A percentile compares a stretch with the other conserved stretches of the same genome.
phyloP scores from a whole-genome alignment of 352 stramenopile genomes.

The Pythium periplocum region DNA sequence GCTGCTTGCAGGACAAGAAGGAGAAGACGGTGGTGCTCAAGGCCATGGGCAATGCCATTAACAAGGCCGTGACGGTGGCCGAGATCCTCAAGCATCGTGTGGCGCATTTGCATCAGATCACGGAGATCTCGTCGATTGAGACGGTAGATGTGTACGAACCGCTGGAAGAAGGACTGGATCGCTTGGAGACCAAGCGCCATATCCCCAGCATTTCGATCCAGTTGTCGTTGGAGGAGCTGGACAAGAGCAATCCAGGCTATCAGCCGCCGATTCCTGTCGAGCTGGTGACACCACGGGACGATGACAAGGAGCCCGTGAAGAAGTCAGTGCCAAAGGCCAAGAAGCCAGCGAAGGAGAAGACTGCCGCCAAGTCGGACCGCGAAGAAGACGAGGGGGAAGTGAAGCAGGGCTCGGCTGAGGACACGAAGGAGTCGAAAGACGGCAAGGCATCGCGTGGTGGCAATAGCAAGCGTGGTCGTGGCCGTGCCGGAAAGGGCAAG shows the following conservation, averaged over 20 bases:
- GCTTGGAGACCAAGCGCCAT: constrained; percentile 63
- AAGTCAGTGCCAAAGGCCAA: constrained; percentile 15
- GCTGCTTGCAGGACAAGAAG: constrained; percentile 47
- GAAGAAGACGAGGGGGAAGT: constrained; percentile 16
- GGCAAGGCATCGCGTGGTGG: constrained; percentile 1
- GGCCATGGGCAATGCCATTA: constrained; percentile 82
- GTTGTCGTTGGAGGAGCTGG: constrained; percentile 59
- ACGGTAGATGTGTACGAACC: constrained; percentile 81
- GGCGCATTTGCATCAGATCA: constrained; percentile 66
- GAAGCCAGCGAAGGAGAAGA: constrained; percentile 14
- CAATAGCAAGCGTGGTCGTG: constrained; percentile 9
- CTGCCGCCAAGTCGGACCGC: not conserved
- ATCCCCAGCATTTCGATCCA: constrained; percentile 76
- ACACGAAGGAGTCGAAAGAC: constrained; percentile 13
- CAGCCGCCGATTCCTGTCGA: constrained; percentile 64
- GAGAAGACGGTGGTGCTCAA: constrained; percentile 63
- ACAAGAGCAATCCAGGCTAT: constrained; percentile 56
- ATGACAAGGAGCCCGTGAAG: constrained; percentile 17
- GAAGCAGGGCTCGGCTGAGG: constrained; percentile 19
- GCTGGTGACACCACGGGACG: constrained; percentile 31
- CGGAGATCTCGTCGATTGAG: constrained; percentile 74
- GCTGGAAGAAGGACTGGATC: constrained; percentile 78
- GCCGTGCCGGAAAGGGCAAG: not conserved
- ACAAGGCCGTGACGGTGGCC: constrained; percentile 78
- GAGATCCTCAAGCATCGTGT: constrained; percentile 82